Base-by-base conservation (phyloP, 192 early-diverging fungal species). In the Piromyces sp. region DNA sequence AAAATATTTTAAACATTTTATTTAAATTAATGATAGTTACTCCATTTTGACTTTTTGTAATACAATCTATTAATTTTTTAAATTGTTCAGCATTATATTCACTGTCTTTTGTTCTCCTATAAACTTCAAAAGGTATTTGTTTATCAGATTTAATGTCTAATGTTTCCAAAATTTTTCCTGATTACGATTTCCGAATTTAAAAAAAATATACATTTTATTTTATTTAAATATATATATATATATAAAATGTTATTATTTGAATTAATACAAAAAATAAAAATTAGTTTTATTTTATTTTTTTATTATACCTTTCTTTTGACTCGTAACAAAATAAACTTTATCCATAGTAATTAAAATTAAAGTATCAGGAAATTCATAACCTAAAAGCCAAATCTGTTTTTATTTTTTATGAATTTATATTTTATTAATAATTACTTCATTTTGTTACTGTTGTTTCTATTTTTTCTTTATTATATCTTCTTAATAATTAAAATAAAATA, bases 291-390 rank as follows among this genome's bases (percentile, higher is more conserved):
- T 30, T 33, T 13, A 79, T 14, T 79, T 79, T 30, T 13, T n/a
- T 36, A 11, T 30, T 30, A 78, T 84, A 92, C 93, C 95, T 87
- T 96, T 97, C 83, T 93, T 96, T 78, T 85, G 86, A 81, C 93
- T 93, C 22, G 94, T 93, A 13, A 96, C 84, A 83, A 99, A 88
- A 29, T 92, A 89, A 28, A 95, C 83, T 83, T 93, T 94, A 84
- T 92, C 92, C 31, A 86, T 88, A 26, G 93, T 93, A 51, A 96
- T 87, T 37, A 96, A 80, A 28, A 95, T 90, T 30, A 96, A 85
- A 11, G 95, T 95, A 81, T 98, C 94, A 4, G 93, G 89, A 82
- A 97, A 94, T 84, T 98, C 96, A 82, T 95, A 94, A 51, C 96
- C 96, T 78, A 97, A 89, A 80, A 97, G 88, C 96, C 96, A 99